A percentile compares a stretch with the other conserved stretches of the same genome.
phyloP scores from a whole-genome alignment of 2,329 filamentous ascomycete genomes.

The Fonsecaea erecta region DNA sequence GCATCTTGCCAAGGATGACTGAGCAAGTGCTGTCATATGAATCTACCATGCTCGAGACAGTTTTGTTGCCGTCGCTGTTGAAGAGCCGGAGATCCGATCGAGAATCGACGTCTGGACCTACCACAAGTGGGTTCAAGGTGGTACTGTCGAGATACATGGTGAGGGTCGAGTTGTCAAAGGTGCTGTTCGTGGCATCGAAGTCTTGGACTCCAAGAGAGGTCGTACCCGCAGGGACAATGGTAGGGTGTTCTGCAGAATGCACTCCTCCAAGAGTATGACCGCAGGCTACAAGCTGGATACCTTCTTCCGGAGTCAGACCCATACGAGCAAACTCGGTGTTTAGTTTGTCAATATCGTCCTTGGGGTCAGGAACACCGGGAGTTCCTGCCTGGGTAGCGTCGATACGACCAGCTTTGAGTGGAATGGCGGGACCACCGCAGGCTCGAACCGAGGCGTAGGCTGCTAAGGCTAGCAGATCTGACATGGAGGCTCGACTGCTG shows the following conservation, averaged over 20 bases:
- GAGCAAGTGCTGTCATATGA: constrained; percentile 25
- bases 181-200: constrained; percentile 39
- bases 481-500: constrained; percentile 37
- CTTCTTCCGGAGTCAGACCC: constrained; percentile 40
- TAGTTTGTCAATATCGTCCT: constrained; percentile 41
- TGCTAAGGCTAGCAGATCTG: constrained; percentile 43
- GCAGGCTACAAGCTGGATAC: constrained; percentile 41
- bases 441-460: constrained; percentile 41
- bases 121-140: constrained; percentile 36
- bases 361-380: constrained; percentile 42
- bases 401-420: constrained; percentile 41
- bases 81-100: constrained; percentile 44
- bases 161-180: constrained; percentile 42
- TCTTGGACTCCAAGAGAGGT: constrained; percentile 37
- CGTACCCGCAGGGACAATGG: constrained; percentile 41
- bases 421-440: constrained; percentile 41
- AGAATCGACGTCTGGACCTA: constrained; percentile 39
- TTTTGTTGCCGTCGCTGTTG: constrained; percentile 41
- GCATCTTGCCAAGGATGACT: constrained; percentile 31
- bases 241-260: constrained; percentile 41
- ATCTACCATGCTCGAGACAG: constrained; percentile 39
- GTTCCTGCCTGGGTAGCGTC: constrained; percentile 42
- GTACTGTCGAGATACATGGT: constrained; percentile 42
- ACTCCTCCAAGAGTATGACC: constrained; percentile 46
- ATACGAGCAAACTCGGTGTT: constrained; percentile 40